A percentile compares a stretch with the other conserved stretches of the same genome.
Conservation (phyloP, 345 rosid species). For the Luvunga scandens region DNA sequence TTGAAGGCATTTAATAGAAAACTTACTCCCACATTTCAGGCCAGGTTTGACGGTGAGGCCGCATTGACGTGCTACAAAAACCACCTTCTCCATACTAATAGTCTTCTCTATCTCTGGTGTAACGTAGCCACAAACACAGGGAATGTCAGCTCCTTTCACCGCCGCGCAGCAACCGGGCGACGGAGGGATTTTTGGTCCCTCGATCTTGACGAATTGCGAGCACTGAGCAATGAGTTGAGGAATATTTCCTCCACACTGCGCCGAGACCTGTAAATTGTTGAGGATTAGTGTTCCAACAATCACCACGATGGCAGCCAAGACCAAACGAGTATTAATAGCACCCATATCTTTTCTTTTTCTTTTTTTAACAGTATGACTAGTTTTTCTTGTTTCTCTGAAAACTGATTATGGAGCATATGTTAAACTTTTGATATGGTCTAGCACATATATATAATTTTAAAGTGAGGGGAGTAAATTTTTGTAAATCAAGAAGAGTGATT, state of each 20-base stretch:
- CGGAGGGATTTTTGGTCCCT: slow-evolving; percentile 13
- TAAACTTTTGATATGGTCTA: neutral
- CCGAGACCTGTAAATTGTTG: neutral
- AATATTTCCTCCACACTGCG: neutral
- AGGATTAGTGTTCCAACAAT: neutral
- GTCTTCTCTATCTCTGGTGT: slow-evolving; percentile 21
- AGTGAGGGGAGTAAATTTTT: neutral
- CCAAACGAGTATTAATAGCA: neutral
- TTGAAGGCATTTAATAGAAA: neutral
- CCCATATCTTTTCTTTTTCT: neutral
- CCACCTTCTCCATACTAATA: slow-evolving; percentile 44
- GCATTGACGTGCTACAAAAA: slow-evolving; percentile 37
- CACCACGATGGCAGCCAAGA: neutral
- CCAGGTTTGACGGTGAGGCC: slow-evolving; percentile 35
- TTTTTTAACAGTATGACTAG: neutral
- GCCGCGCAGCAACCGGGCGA: slow-evolving; percentile 29
- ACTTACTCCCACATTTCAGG: slow-evolving; percentile 46
- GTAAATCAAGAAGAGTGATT: no score
- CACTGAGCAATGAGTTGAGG: neutral
- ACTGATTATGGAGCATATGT: neutral
- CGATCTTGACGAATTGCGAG: neutral
- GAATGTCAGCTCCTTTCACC: slow-evolving; percentile 24
- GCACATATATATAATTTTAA: neutral
- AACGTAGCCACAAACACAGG: slow-evolving; percentile 31
- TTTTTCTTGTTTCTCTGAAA: neutral